Percentiles rank a stretch among this genome's conserved stretches.
These are phyloP conservation scores for Murraya paniculata DNA, from an alignment of 345 rosid species.

Conservation along the genomic window DNA sequence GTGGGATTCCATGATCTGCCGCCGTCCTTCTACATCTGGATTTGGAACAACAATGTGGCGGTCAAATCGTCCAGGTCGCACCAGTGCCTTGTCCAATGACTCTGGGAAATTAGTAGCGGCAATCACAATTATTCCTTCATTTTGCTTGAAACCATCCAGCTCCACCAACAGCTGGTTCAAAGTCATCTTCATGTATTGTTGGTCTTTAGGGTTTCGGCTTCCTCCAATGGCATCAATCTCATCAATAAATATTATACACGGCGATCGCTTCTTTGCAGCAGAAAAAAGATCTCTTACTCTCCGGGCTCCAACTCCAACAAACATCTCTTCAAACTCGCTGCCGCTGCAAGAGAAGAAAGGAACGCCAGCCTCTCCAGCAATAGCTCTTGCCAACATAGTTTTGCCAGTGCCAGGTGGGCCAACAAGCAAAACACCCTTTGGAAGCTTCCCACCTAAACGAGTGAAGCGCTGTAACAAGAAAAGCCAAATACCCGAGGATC, in stretches of 20 bases:
- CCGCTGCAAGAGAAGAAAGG: slow-evolving; percentile 99
- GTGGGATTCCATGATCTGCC: slow-evolving; percentile 92
- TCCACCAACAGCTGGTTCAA: slow-evolving; percentile 93
- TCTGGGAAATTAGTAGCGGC: slow-evolving; percentile 97
- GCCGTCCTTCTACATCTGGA: slow-evolving; percentile 96
- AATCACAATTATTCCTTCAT: slow-evolving; percentile 93
- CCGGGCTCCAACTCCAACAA: slow-evolving; percentile 98
- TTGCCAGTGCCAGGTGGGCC: slow-evolving; percentile 99
- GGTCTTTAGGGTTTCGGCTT: slow-evolving; percentile 89
- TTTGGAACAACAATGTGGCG: slow-evolving; percentile 89
- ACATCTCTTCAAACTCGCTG: slow-evolving; percentile 99
- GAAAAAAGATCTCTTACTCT: slow-evolving; percentile 96
- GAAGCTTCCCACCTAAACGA: slow-evolving; percentile 96
- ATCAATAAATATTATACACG: slow-evolving; percentile 96
- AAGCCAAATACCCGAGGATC: slow-evolving; percentile 3
- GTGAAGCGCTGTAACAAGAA: slow-evolving; percentile 78
- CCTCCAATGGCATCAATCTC: slow-evolving; percentile 99
- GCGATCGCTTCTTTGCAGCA: slow-evolving; percentile 98
- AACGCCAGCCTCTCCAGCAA: slow-evolving; percentile 98
- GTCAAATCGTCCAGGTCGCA: slow-evolving; percentile 97
- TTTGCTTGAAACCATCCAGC: slow-evolving; percentile 96
- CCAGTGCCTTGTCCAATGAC: slow-evolving; percentile 91
- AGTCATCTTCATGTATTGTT: slow-evolving; percentile 97
- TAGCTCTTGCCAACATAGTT: slow-evolving; percentile 97
- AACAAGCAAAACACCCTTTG: slow-evolving; percentile 93